Conservation (phyloP, 495 filamentous ascomycete species). For the Jackrogersella minutella region DNA sequence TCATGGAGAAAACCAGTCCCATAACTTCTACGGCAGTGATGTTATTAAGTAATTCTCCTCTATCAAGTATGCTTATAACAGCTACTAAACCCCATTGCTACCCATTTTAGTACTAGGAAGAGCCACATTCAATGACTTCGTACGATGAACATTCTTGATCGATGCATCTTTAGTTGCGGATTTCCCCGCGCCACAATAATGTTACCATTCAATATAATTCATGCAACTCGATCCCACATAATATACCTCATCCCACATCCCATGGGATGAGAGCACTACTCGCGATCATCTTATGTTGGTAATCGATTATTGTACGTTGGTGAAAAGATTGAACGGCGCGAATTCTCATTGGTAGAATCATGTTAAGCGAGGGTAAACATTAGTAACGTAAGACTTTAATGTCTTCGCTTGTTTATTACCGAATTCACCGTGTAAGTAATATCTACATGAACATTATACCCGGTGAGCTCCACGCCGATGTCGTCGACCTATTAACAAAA, state of each 20-base stretch:
- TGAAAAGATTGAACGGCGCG: too few species aligned
- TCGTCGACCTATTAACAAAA: too few species aligned
- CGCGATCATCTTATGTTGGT: neutral
- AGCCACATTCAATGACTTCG: neutral
- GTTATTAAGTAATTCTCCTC: neutral
- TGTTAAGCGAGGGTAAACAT: too few species aligned
- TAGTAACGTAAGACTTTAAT: too few species aligned
- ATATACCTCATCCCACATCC: neutral
- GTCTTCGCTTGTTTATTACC: too few species aligned
- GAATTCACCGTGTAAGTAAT: too few species aligned
- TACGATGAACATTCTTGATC: neutral
- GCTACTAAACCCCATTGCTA: too few species aligned
- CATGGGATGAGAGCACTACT: neutral
- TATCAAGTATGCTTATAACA: neutral
- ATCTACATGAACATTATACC: too few species aligned
- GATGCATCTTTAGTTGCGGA: neutral
- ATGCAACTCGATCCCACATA: neutral
- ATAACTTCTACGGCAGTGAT: neutral
- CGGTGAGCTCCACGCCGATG: too few species aligned
- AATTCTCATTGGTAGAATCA: too few species aligned
- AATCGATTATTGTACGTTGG: neutral
- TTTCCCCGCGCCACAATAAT: neutral
- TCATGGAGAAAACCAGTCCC: slow-evolving; percentile 7
- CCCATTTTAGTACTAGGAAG: neutral
- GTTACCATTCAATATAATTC: neutral